phyloP scores from a whole-genome alignment of 129 eudicot genomes.

The Pulicaria dysenterica region DNA sequence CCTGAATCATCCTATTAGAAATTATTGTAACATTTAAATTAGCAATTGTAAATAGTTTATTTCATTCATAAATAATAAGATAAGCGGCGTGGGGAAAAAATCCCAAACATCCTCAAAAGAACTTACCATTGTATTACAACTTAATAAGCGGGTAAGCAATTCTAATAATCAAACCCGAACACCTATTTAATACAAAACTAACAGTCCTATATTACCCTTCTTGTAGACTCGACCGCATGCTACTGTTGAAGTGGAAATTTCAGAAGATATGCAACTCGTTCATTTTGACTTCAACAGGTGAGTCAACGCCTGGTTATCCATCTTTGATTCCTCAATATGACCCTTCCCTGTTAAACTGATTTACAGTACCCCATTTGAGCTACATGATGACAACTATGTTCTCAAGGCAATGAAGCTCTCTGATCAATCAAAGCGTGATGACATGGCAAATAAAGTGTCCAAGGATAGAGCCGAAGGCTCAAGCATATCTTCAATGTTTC shows the following conservation, averaged over 20 bases:
- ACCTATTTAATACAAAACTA: not conserved
- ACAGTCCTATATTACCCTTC: not conserved
- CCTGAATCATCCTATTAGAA: too few species aligned
- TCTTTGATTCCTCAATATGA: not conserved
- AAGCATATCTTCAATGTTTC: conserved; percentile 48
- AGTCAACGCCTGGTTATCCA: not conserved
- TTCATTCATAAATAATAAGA: too few species aligned
- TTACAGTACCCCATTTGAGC: conserved; percentile 72
- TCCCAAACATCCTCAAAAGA: too few species aligned
- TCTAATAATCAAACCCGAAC: not conserved
- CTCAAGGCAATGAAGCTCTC: conserved; percentile 71
- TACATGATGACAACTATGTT: conserved; percentile 70
- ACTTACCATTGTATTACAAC: too few species aligned
- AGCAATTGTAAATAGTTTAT: too few species aligned
- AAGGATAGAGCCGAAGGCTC: conserved; percentile 57
- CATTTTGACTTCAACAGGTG: conserved; percentile 92
- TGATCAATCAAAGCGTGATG: conserved; percentile 41
- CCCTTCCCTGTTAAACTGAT: conserved; percentile 1
- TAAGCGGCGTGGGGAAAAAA: too few species aligned
- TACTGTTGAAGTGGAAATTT: conserved; percentile 88
- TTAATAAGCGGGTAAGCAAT: too few species aligned
- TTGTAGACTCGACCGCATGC: conserved; percentile 89
- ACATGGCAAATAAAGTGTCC: conserved; percentile 27
- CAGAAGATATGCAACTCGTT: conserved; percentile 94
- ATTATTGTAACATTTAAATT: too few species aligned